These are phyloP conservation scores for Tarenaya hassleriana DNA, from an alignment of 345 rosid species.

Conservation along the genomic window DNA sequence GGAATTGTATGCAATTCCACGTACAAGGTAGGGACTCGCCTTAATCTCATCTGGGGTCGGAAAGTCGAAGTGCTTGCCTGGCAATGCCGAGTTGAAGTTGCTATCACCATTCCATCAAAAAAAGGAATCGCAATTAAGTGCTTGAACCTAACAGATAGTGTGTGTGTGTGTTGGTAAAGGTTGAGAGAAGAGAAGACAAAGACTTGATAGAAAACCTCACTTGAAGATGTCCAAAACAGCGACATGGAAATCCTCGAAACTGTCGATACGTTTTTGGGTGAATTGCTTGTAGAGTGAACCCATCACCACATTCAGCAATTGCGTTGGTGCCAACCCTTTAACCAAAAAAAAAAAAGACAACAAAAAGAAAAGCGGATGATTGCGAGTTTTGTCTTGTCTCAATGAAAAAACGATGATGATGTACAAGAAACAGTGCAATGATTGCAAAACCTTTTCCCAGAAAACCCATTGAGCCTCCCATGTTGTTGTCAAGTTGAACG, in stretches of 20 bases:
- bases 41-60: constrained; percentile 43
- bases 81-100: constrained; percentile 76
- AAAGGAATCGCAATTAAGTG: too few species aligned
- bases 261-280: constrained; percentile 38
- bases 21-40: constrained; percentile 28
- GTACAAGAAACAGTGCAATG: not conserved
- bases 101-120: too few species aligned
- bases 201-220: constrained; percentile 31
- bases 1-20: too few species aligned
- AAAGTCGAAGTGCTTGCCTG: constrained; percentile 78
- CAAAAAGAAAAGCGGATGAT: not conserved
- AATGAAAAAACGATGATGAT: constrained; percentile 1
- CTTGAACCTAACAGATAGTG: too few species aligned
- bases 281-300: constrained; percentile 62
- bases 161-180: too few species aligned
- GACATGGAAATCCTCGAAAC: constrained; percentile 57
- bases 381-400: not conserved
- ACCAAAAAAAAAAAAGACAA: not conserved
- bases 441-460: constrained; percentile 50
- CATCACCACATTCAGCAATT: constrained; percentile 51
- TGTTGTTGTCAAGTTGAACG: constrained; percentile 21
- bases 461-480: constrained; percentile 56
- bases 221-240: constrained; percentile 72
- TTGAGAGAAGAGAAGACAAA: not conserved
- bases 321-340: constrained; percentile 48